Evolutionary conservation across 2,329 filamentous ascomycete genomes (phyloP).

Genomic region (Fusarium sp.): DNA sequence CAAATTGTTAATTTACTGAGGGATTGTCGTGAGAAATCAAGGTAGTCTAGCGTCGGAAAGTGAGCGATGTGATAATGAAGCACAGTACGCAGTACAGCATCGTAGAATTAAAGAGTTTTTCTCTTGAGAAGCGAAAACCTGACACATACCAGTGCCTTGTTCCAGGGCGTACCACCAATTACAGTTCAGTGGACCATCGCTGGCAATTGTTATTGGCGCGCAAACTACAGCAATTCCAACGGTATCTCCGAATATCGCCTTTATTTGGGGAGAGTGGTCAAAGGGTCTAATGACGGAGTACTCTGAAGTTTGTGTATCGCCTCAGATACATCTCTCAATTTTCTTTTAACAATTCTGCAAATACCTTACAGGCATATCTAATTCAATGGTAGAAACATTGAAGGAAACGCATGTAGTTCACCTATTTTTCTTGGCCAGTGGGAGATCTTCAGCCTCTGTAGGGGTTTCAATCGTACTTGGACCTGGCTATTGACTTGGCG

Average conservation of each 20-base stretch:
- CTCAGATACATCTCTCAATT: neutral
- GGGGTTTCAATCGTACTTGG: neutral
- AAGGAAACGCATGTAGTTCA: constrained; percentile 12
- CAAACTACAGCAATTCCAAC: neutral
- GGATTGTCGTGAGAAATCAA: neutral
- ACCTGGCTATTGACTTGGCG: constrained; percentile 29
- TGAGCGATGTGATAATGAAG: no score
- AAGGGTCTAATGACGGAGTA: neutral
- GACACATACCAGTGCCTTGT: neutral
- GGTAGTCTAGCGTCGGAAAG: constrained; percentile 2
- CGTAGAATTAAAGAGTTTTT: constrained; percentile 12
- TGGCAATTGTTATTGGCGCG: constrained; percentile 1
- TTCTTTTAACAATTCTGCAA: no score
- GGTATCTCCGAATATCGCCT: neutral
- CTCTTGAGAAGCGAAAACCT: constrained; percentile 11
- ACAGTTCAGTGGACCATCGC: constrained; percentile 2
- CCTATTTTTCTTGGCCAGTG: constrained; percentile 29
- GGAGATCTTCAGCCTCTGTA: constrained; percentile 28
- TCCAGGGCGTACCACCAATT: neutral
- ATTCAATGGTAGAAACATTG: neutral
- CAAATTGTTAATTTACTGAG: neutral
- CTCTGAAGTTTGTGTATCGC: neutral
- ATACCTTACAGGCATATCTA: no score
- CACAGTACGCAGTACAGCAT: neutral
- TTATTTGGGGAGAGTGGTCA: constrained; percentile 7